Conservation (phyloP, 495 filamentous ascomycete genomes). For the Lophiotrema nucula region DNA sequence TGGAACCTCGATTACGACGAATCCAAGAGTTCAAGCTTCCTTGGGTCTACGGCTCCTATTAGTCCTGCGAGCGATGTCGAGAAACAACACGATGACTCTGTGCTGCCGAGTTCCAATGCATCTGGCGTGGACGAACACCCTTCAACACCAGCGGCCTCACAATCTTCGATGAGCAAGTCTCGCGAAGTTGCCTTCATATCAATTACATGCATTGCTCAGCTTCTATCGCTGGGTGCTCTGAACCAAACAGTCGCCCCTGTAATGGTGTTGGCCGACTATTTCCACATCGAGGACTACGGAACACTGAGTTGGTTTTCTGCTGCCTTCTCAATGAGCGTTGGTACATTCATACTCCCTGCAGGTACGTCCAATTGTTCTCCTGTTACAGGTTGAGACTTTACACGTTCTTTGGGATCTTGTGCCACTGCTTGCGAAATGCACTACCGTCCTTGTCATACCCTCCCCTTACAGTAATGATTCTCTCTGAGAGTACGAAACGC, state of each 20-base stretch:
- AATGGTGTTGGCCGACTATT: conserved; percentile 24
- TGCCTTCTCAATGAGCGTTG: conserved; percentile 34
- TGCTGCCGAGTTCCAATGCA: not conserved
- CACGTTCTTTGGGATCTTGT: not conserved
- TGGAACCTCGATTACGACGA: not conserved
- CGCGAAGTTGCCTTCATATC: conserved; percentile 12
- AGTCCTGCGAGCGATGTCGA: not conserved
- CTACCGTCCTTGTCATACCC: no score
- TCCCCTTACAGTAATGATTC: no score
- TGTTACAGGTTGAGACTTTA: not conserved
- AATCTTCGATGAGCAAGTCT: not conserved
- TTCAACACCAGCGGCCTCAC: not conserved
- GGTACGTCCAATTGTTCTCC: conserved; percentile 12
- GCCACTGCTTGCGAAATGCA: no score
- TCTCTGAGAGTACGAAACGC: no score
- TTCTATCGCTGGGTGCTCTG: conserved; percentile 33
- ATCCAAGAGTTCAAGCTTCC: not conserved
- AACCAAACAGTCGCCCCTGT: conserved; percentile 31
- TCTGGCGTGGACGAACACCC: not conserved
- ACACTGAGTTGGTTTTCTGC: conserved; percentile 37
- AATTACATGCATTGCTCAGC: conserved; percentile 46
- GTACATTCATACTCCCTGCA: conserved; percentile 38
- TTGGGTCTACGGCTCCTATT: not conserved
- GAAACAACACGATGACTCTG: conserved; percentile 11
- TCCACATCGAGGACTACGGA: conserved; percentile 28